Base-by-base conservation (phyloP, 495 filamentous ascomycete genomes). In the Penicillium cinerascens region DNA sequence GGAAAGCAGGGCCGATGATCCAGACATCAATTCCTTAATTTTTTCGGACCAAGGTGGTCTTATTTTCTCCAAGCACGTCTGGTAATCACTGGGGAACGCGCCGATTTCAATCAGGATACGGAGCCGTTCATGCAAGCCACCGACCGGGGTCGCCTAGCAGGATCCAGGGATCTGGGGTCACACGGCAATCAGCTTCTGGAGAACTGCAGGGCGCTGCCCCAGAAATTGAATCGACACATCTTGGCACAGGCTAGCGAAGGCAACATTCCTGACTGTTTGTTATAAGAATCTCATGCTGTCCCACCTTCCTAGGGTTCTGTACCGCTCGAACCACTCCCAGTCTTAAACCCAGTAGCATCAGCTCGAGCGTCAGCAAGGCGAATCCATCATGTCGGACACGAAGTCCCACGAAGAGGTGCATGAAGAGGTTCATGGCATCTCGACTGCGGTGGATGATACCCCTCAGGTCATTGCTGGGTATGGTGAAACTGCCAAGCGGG, bases 401-500 rank as follows among this genome's bases (percentile, higher is more conserved):
- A 47, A 52, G 7, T 27, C 27, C 15, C 37, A 53, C 8, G 60
- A 64, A 41, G 63, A 61, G 49, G 41, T 54, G 29, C 56, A 65
- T 41, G 60, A 64, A 37, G 63, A 64, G 51, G 41, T 55, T 27
- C 56, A 65, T 41, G 62, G 60, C 51, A 55, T 66, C 43, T 61
- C 60, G 23, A 40, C 44, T 27, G 41, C 39, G 11, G 20, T 51
- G 9, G 56, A 66, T 11, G 42, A 66, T 13, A 47, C 45, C 21
- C 21, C 60, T 17, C 58, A 55, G 1, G 71, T 73, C 6, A 49
- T 54, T 47, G 62, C 66, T 21, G 67, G 65, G 10, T 56, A 67
- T 15, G 73, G 68, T 22, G 55, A 64, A 35, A 68, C 70, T 42
- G 68, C 60, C 23, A 70, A 72, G 53, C 55, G 44, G 4, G 51